Evolutionary conservation across 2,329 filamentous ascomycete genomes (phyloP).

Genomic region (Drechslerella dactyloides): DNA sequence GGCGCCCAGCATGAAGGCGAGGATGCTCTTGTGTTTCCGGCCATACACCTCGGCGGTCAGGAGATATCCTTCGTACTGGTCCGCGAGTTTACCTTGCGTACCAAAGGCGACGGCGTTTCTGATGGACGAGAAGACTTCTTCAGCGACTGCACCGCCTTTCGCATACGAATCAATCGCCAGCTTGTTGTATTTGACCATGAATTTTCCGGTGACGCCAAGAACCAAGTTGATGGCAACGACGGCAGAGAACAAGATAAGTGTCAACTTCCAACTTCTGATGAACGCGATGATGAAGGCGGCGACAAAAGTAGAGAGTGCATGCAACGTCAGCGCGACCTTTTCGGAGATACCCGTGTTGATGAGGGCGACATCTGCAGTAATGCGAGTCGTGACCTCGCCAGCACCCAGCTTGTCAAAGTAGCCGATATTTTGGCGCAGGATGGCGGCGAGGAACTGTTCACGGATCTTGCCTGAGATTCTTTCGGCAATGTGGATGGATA

Average conservation of each 20-base stretch:
- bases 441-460: conserved; percentile 80
- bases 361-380: conserved; percentile 90
- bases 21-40: conserved; percentile 72
- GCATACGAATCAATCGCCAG: conserved; percentile 79
- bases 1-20: conserved; percentile 78
- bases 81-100: conserved; percentile 88
- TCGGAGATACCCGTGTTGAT: conserved; percentile 93
- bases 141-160: conserved; percentile 82
- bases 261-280: conserved; percentile 89
- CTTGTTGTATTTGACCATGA: conserved; percentile 83
- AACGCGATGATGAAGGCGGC: conserved; percentile 91
- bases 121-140: conserved; percentile 93
- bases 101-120: conserved; percentile 91
- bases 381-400: conserved; percentile 91
- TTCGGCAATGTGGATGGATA: conserved; percentile 87
- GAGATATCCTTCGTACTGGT: conserved; percentile 80
- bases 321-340: conserved; percentile 79
- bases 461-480: conserved; percentile 80
- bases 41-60: conserved; percentile 75
- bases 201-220: conserved; percentile 75
- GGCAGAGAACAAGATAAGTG: conserved; percentile 81
- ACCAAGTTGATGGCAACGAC: conserved; percentile 78
- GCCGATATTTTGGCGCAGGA: conserved; percentile 85
- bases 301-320: conserved; percentile 79
- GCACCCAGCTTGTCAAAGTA: conserved; percentile 93